A percentile compares a stretch with the other conserved stretches of the same genome.
Evolutionary conservation across 139 green algal species (phyloP).

Genomic region (Penium margaritaceum): DNA sequence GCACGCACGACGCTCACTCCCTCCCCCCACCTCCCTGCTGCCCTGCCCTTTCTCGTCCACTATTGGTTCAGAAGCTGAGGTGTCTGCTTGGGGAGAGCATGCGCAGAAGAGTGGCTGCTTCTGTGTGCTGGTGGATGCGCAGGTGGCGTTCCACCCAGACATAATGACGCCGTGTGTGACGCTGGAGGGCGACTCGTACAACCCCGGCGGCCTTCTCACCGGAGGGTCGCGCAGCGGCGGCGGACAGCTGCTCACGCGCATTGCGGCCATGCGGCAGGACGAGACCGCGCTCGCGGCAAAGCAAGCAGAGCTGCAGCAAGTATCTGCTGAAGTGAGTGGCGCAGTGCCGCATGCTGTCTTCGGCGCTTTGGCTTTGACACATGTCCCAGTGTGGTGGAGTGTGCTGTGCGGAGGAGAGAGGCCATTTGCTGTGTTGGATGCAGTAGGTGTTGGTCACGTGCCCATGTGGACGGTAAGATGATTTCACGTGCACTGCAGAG

Average conservation of each 20-base stretch:
- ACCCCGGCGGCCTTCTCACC: conserved; percentile 73
- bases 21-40: too few relatives aligned
- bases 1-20: too few relatives aligned
- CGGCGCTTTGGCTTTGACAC: neutral
- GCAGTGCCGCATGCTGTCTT: neutral
- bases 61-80: too few relatives aligned
- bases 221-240: conserved; percentile 60
- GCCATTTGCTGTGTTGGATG: neutral
- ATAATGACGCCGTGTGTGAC: conserved; percentile 82
- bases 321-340: conserved; percentile 17
- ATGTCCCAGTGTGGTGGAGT: neutral
- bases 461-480: too few relatives aligned
- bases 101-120: too few relatives aligned
- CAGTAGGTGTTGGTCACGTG: neutral
- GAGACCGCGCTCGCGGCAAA: conserved; percentile 18
- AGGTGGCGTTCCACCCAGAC: conserved; percentile 78
- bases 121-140: too few relatives aligned
- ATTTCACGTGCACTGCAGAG: too few relatives aligned
- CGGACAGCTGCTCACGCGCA: conserved; percentile 53
- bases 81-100: too few relatives aligned
- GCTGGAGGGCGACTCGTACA: conserved; percentile 93
- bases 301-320: conserved; percentile 15
- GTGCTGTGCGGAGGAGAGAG: neutral
- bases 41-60: too few relatives aligned
- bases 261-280: conserved; percentile 60